Evolutionary conservation across 1,139 yeast species (phyloP), one percentile per base, ranked within the genome.

Genomic region (Candida smagusa): DNA sequence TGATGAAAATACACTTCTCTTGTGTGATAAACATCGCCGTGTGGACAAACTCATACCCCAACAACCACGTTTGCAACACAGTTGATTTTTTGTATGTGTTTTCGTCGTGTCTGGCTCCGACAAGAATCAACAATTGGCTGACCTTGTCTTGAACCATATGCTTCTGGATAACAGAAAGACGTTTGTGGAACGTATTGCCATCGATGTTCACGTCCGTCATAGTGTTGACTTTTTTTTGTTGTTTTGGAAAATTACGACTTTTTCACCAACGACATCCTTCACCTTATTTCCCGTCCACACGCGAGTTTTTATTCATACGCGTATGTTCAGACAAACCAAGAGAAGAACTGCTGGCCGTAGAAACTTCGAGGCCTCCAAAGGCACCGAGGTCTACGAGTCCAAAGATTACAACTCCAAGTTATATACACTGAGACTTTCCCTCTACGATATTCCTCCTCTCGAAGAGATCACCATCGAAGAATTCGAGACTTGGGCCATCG

Each of bases 401-500:
- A 33, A 49, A 9, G 41, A 46, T 22, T 36, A 37, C 31, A 37
- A 37, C 19, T 12, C 40, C 1, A 38, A 40, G 26, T 22, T 41
- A 9, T 52, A 51, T 38, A 16, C 38, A 32, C 50, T 59, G 12
- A 50, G 92, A 30, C 67, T 85, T 36, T 78, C 83, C 34, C 74
- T 90, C 53, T 92, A 92, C 59, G 75, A 71, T 31, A 48, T 66
- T 3, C 94, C 96, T 6, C 97, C 97, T 1, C 61, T 72, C 27
- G 81, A 82, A 26, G 97, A 92, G 60, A 80, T 92, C 53, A 88
- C 97, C 0, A 59, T 92, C 28, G 97, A 90, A 47, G 86, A 92
- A 55, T 94, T 92, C 59, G 98, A 92, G 61, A 72, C 73, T 12
- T 92, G 97, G 97, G 97, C 97, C 7, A 84, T 92, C 35, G 97